These are phyloP conservation scores for Blastobotrys indianensis DNA, from an alignment of 1,139 yeast genomes.

Conservation along the genomic window DNA sequence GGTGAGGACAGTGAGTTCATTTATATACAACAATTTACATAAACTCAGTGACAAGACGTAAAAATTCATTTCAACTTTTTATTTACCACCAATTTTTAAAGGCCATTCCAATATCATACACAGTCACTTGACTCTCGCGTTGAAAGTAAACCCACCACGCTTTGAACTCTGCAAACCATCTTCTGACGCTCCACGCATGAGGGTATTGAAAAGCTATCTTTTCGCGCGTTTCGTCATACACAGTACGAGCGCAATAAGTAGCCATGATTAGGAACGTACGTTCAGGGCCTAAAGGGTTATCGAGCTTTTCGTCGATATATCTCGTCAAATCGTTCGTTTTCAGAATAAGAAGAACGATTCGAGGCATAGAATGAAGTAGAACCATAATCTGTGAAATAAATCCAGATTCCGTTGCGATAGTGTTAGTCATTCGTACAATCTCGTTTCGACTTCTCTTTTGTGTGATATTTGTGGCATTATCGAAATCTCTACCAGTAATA, in stretches of 20 bases:
- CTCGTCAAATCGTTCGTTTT: constrained; percentile 94
- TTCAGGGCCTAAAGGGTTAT: constrained; percentile 81
- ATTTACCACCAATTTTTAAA: constrained; percentile 19
- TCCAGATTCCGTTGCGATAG: constrained; percentile 50
- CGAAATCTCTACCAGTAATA: constrained; percentile 80
- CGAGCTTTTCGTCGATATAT: constrained; percentile 74
- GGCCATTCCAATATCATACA: constrained; percentile 47
- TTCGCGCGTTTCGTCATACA: constrained; percentile 59
- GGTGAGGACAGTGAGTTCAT: too few relatives aligned
- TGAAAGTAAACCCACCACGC: constrained; percentile 50
- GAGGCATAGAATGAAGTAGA: constrained; percentile 72
- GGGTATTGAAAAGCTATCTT: constrained; percentile 31
- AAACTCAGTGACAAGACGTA: too few relatives aligned
- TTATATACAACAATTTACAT: too few relatives aligned
- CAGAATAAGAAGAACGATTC: constrained; percentile 74
- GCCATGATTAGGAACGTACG: constrained; percentile 87
- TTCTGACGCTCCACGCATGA: constrained; percentile 31
- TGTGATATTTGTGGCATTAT: constrained; percentile 59
- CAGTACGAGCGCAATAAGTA: constrained; percentile 77
- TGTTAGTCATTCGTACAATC: constrained; percentile 56
- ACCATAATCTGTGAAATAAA: constrained; percentile 73
- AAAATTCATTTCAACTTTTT: too few relatives aligned
- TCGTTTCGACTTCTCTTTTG: constrained; percentile 52
- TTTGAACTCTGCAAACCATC: constrained; percentile 19
- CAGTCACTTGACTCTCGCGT: constrained; percentile 46